phyloP scores from a whole-genome alignment of 2,329 filamentous ascomycete genomes.

The Sarocladium kiliense region DNA sequence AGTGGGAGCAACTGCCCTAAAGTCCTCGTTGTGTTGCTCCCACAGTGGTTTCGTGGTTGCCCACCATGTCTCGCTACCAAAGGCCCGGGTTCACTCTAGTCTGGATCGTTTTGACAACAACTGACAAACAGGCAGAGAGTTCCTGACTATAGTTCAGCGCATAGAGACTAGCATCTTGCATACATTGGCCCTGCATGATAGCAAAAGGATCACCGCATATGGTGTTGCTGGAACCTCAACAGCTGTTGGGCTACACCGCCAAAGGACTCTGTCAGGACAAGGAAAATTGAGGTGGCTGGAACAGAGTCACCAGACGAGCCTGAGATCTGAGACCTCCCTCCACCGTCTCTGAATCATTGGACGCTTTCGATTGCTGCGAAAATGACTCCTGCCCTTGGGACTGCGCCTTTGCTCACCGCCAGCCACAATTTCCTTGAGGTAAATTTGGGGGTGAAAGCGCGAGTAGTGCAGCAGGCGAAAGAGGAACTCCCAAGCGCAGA shows the following conservation, averaged over 20 bases:
- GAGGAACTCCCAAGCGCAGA: neutral
- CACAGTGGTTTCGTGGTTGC: neutral
- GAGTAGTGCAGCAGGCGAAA: too few species aligned
- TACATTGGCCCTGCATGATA: neutral
- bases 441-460: neutral
- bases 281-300: neutral
- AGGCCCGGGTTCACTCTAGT: neutral
- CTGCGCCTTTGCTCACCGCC: neutral
- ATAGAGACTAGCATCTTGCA: constrained; percentile 6
- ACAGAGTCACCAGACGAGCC: neutral
- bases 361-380: neutral
- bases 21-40: neutral
- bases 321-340: neutral
- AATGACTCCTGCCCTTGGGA: neutral
- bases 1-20: too few species aligned
- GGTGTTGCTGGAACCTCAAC: neutral
- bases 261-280: neutral
- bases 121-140: neutral
- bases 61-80: constrained; percentile 8
- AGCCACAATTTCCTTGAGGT: constrained; percentile 2
- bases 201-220: neutral
- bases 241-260: neutral
- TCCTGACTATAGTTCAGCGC: neutral
- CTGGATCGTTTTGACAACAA: neutral
- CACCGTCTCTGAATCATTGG: constrained; percentile 6